Base-by-base conservation (phyloP, 1,139 yeast genomes). In the Zygosaccharomyces pseudobailii region DNA sequence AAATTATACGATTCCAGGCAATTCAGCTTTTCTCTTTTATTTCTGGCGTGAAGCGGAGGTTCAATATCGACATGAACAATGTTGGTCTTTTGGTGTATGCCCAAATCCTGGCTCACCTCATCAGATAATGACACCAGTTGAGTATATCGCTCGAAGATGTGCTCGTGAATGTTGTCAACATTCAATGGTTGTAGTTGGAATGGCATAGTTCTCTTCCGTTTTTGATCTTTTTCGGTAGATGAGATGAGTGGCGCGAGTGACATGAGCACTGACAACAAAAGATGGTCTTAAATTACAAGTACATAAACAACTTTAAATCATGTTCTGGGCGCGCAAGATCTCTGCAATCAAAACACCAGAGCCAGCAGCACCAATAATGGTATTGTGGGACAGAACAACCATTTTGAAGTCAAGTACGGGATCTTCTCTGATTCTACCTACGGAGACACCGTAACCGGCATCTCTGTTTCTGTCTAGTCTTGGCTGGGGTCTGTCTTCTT, bases 341-440 rank as follows among this genome's bases (percentile, higher is more conserved):
- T 92, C 99, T 43, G 96, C 98, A 69, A 94, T 92, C 68, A 92
- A 80, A 53, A 92, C 77, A 68, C 98, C 98, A n/a, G 97, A 87
- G 64, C 99, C 99, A 27, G 99, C 99, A 61, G 98, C 99, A 63
- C 99, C 99, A 58, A 92, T 87, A 60, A 92, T 80, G 49, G 99
- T 92, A 75, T 92, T 92, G 71, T 92, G 99, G 23, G 97, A 89
- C 57, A 92, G 75, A 27, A 89, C 94, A 49, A 92, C 96, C 90
- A 92, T 92, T 73, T 92, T 94, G 74, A 80, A 82, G 68, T 94
- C 98, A 61, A 92, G 76, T 9, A 92, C 88, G 17, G 96, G 88
- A 66, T 92, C 98, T 57, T 81, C 87, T 73, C 99, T 84, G 49
- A 92, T 73, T 71, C 98, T 81, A 47, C 99, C 99, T 45, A 94